Evolutionary conservation across 1,284 basidiomycete genomes (phyloP), one percentile per base, ranked within the genome.

Genomic region (Polyporus tsugae): DNA sequence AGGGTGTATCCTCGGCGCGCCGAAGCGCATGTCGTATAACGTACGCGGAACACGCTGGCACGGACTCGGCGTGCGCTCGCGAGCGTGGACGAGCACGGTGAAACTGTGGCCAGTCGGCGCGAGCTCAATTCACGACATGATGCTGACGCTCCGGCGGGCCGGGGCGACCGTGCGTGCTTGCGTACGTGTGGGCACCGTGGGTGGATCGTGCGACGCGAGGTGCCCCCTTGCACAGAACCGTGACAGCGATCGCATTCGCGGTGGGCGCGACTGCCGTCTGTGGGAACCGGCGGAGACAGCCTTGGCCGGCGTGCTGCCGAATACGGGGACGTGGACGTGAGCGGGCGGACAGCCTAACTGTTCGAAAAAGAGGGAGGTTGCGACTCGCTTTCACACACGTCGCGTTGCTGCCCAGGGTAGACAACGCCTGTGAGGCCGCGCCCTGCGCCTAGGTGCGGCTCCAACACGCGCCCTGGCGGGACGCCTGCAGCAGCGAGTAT

Each of bases 371-470:
- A 38, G 36, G 19, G 29, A 58, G 38, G 55, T 35, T 6, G n/a
- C 35, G 55, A 38, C 35, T n/a, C 42, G 17, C 42, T n/a, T 6
- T 49, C 55, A 22, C 35, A 42, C 53, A 33, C 53, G 46, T 55
- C n/a, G 60, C 6, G 60, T 44, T 39, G 38, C 60, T 58, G 60
- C 36, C 22, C 63, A 62, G 38, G 67, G 42, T 62, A 19, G 60
- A 25, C 41, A n/a, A 53, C 60, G 42, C 52, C 49, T 66, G 60
- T 52, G 63, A 64, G 35, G 55, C 55, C 55, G 36, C 36, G 19
- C 55, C 36, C 19, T 33, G 36, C 55, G 35, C 36, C 36, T 58
- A 9, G 55, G 55, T 35, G 35, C 19, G 55, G 35, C 29, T 58
- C n/a, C 55, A 35, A 36, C 19, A 22, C n/a, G 55, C 29, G 55